A percentile compares a stretch with the other conserved stretches of the same genome.
Evolutionary conservation across 2,329 filamentous ascomycete species (phyloP).

Genomic region (Talaromyces islandicus): DNA sequence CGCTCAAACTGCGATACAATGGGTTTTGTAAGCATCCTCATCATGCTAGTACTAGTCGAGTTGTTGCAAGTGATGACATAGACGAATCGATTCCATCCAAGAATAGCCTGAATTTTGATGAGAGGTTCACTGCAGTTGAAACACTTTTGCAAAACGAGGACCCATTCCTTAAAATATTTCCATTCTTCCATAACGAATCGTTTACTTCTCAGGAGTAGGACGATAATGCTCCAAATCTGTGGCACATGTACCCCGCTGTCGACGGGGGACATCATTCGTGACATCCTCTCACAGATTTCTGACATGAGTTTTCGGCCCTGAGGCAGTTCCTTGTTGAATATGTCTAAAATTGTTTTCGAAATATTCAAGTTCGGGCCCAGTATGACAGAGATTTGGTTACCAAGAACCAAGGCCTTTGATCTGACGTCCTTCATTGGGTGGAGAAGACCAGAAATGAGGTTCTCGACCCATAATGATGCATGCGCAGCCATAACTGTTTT

Average conservation of each 20-base stretch:
- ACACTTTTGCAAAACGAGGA: constrained; percentile 72
- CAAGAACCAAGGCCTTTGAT: constrained; percentile 65
- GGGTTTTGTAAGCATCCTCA: constrained; percentile 62
- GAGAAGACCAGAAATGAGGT: constrained; percentile 76
- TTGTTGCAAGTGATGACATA: constrained; percentile 65
- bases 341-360: constrained; percentile 55
- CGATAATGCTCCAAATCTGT: constrained; percentile 80
- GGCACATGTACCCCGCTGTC: constrained; percentile 64
- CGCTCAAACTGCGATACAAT: constrained; percentile 64
- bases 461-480: constrained; percentile 69
- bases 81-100: constrained; percentile 80
- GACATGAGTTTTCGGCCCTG: constrained; percentile 60
- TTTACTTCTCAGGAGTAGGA: constrained; percentile 65
- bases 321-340: constrained; percentile 45
- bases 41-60: constrained; percentile 48
- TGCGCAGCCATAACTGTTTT: constrained; percentile 64
- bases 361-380: constrained; percentile 65
- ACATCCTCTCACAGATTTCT: constrained; percentile 62
- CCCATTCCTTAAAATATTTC: constrained; percentile 68
- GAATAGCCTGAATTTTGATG: constrained; percentile 69
- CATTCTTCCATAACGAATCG: constrained; percentile 58
- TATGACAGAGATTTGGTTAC: constrained; percentile 61
- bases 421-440: constrained; percentile 73
- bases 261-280: constrained; percentile 57
- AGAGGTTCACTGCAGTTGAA: constrained; percentile 72